These are phyloP conservation scores for Dendrobium nobile DNA, from an alignment of 106 monocot species.

Conservation along the genomic window DNA sequence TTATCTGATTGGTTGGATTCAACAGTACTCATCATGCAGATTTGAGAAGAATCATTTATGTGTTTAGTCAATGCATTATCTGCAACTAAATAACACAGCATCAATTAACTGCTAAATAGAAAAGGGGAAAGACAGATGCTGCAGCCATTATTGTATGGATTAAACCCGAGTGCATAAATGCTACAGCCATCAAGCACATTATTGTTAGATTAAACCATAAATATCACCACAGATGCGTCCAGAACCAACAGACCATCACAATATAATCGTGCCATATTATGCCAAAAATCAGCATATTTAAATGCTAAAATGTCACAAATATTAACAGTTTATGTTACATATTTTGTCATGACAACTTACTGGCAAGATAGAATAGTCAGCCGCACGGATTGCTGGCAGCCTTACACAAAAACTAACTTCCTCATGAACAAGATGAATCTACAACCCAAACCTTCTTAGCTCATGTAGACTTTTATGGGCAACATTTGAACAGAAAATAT, in stretches of 20 bases:
- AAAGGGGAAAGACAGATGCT: not conserved
- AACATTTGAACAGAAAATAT: too few species aligned
- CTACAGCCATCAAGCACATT: constrained; percentile 20
- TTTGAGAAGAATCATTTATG: too few species aligned
- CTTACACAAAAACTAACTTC: too few species aligned
- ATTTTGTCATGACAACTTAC: too few species aligned
- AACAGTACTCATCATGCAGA: too few species aligned
- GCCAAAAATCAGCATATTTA: not conserved
- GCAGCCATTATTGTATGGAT: constrained; percentile 19
- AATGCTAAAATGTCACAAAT: not conserved
- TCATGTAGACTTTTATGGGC: too few species aligned
- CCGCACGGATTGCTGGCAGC: too few species aligned
- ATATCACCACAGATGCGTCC: not conserved
- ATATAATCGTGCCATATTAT: not conserved
- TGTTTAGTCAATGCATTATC: not conserved
- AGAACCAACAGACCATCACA: not conserved
- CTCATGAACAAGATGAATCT: too few species aligned
- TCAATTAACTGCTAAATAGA: not conserved
- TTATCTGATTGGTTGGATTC: not conserved
- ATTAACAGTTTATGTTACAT: too few species aligned
- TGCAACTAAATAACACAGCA: not conserved
- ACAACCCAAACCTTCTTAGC: too few species aligned
- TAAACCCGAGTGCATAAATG: constrained; percentile 24
- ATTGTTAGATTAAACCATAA: not conserved
- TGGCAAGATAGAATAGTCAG: too few species aligned